Evolutionary conservation across 257 asterid genomes (phyloP).

Genomic region (Capsicum baccatum): DNA sequence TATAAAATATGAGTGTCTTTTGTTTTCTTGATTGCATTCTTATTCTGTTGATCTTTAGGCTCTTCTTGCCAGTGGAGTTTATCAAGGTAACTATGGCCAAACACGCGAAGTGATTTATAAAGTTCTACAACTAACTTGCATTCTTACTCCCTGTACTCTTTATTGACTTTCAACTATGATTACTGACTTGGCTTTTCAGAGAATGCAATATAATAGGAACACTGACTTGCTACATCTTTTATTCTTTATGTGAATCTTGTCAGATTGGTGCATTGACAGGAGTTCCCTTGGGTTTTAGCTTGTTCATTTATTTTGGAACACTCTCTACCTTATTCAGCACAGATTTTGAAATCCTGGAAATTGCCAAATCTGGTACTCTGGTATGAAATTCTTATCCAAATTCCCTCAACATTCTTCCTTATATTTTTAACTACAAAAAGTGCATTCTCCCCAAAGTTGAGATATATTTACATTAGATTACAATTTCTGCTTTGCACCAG

Average conservation of each 20-base stretch:
- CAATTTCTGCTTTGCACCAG: slow-evolving; percentile 4
- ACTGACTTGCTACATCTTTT: slow-evolving; percentile 23
- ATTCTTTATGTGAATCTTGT: slow-evolving; percentile 14
- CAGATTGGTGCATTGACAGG: slow-evolving; percentile 80
- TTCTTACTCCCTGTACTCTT: slow-evolving; percentile 27
- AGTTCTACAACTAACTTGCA: slow-evolving; percentile 68
- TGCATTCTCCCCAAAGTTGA: slow-evolving; percentile 13
- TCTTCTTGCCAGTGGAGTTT: slow-evolving; percentile 82
- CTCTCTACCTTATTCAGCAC: slow-evolving; percentile 76
- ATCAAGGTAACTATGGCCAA: slow-evolving; percentile 75
- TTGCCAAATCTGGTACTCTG: slow-evolving; percentile 84
- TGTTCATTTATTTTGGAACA: slow-evolving; percentile 69
- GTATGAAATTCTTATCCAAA: slow-evolving; percentile 50
- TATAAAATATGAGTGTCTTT: slow-evolving; percentile 12
- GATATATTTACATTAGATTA: not conserved
- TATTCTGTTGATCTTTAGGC: slow-evolving; percentile 53
- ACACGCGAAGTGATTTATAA: slow-evolving; percentile 78
- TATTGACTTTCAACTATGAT: slow-evolving; percentile 1
- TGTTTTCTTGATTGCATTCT: slow-evolving; percentile 19
- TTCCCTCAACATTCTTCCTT: not conserved
- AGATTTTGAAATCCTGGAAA: slow-evolving; percentile 70
- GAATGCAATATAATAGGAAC: slow-evolving; percentile 16
- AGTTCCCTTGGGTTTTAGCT: slow-evolving; percentile 58
- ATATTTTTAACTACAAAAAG: slow-evolving; percentile 7
- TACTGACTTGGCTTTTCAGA: not conserved